phyloP scores from a whole-genome alignment of 306 rosid genomes.

The Medicago truncatula region DNA sequence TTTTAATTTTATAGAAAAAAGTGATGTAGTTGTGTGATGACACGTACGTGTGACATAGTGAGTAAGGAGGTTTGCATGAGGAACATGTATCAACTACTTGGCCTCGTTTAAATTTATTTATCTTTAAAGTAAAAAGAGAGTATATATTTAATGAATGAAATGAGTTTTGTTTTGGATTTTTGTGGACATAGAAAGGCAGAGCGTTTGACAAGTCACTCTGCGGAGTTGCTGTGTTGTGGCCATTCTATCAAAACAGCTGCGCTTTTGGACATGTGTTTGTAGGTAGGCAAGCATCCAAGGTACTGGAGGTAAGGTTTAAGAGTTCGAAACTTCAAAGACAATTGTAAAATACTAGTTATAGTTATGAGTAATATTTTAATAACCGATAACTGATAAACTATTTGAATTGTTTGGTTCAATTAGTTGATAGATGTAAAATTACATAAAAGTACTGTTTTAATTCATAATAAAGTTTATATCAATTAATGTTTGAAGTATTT shows the following conservation, averaged over 20 bases:
- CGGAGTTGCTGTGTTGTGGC: neutral
- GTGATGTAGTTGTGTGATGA: constrained; percentile 46
- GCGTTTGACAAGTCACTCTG: neutral
- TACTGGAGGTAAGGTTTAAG: no score
- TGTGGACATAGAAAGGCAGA: neutral
- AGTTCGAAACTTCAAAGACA: no score
- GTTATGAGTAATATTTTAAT: no score
- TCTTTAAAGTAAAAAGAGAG: neutral
- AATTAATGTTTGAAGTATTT: no score
- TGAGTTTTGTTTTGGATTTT: neutral
- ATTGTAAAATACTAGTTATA: no score
- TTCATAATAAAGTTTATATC: no score
- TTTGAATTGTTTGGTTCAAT: no score
- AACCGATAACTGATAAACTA: no score
- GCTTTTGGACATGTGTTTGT: neutral
- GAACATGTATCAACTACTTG: constrained; percentile 69
- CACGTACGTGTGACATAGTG: constrained; percentile 73
- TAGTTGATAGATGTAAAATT: no score
- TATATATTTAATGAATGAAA: neutral
- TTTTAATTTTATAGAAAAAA: constrained; percentile 39
- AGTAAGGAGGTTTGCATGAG: constrained; percentile 78
- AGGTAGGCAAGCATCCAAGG: neutral
- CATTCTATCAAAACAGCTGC: neutral
- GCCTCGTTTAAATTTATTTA: neutral
- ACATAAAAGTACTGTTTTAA: no score